Evolutionary conservation across 2,329 filamentous ascomycete genomes (phyloP).

Genomic region (Cladophialophora psammophila): DNA sequence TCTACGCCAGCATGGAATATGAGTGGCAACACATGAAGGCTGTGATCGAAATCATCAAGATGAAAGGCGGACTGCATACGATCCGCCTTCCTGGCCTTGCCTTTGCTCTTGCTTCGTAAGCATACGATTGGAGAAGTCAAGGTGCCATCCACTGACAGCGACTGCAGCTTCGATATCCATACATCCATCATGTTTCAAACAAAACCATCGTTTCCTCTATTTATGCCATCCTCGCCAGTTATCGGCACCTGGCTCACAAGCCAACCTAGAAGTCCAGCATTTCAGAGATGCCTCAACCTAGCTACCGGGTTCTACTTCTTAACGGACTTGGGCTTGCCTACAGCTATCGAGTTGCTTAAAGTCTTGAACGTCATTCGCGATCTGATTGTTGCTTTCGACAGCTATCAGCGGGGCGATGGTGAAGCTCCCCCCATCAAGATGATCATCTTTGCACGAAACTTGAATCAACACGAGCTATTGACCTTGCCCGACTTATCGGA

Average conservation of each 20-base stretch:
- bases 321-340: not conserved
- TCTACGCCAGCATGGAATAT: constrained; percentile 21
- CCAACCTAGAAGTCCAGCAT: constrained; percentile 6
- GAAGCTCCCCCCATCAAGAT: constrained; percentile 20
- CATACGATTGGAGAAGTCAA: not conserved
- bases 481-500: constrained; percentile 92
- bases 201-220: constrained; percentile 14
- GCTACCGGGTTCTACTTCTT: constrained; percentile 6
- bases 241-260: constrained; percentile 14
- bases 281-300: not conserved
- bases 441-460: constrained; percentile 43
- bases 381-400: constrained; percentile 19
- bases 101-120: constrained; percentile 24
- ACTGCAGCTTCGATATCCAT: constrained; percentile 21
- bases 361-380: constrained; percentile 10
- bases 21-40: constrained; percentile 22
- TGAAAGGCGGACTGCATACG: constrained; percentile 23
- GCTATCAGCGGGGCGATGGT: constrained; percentile 14
- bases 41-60: constrained; percentile 14
- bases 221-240: constrained; percentile 17
- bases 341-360: constrained; percentile 4
- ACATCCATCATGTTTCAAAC: constrained; percentile 23
- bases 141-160: constrained; percentile 1
- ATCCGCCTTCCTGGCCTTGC: constrained; percentile 19
- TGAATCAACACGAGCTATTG: constrained; percentile 98